Evolutionary conservation across 257 asterid species (phyloP).

Genomic region (Fraxinus quadrangulata): DNA sequence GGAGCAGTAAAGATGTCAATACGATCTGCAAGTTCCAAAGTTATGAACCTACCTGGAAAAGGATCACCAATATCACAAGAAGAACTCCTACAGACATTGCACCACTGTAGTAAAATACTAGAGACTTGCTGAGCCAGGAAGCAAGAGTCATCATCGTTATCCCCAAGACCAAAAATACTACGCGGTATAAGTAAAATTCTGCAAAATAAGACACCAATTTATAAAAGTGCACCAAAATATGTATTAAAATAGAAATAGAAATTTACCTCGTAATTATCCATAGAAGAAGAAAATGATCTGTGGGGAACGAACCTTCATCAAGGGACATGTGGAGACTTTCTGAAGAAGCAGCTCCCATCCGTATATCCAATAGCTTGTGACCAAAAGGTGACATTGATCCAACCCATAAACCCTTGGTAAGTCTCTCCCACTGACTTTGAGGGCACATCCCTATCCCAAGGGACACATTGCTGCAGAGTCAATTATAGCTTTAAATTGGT

Average conservation of each 20-base stretch:
- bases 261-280: neutral
- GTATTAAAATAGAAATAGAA: constrained; percentile 8
- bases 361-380: constrained; percentile 71
- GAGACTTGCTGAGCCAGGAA: constrained; percentile 72
- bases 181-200: constrained; percentile 66
- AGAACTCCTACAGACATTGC: constrained; percentile 77
- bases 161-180: constrained; percentile 71
- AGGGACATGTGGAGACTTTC: constrained; percentile 68
- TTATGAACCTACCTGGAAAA: constrained; percentile 67
- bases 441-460: constrained; percentile 82
- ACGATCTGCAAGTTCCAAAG: neutral
- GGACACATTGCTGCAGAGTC: constrained; percentile 64
- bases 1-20: neutral
- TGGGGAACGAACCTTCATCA: constrained; percentile 68
- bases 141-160: constrained; percentile 58
- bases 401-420: constrained; percentile 66
- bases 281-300: constrained; percentile 2
- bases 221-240: constrained; percentile 7
- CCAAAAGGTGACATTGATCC: constrained; percentile 89
- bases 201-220: constrained; percentile 36
- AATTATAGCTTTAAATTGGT: constrained; percentile 21
- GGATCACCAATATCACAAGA: constrained; percentile 80
- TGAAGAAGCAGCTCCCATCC: constrained; percentile 52
- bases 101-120: constrained; percentile 78
- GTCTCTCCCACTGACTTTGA: constrained; percentile 76